phyloP scores from a whole-genome alignment of 1,139 yeast genomes.

The Pichia sp. region DNA sequence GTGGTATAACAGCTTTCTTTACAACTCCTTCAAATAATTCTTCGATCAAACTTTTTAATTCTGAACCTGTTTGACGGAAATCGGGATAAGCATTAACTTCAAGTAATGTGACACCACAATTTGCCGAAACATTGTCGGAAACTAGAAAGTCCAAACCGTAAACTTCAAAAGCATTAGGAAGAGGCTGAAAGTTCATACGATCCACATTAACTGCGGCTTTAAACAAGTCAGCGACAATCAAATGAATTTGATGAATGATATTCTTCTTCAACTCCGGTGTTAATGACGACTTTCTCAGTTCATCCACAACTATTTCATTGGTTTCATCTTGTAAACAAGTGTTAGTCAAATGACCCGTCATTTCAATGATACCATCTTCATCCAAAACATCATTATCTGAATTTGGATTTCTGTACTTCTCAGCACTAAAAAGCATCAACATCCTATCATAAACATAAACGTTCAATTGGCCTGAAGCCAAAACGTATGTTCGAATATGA shows the following conservation, averaged over 20 bases:
- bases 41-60: slow-evolving; percentile 55
- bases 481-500: slow-evolving; percentile 82
- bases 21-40: slow-evolving; percentile 49
- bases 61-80: slow-evolving; percentile 88
- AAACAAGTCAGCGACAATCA: slow-evolving; percentile 64
- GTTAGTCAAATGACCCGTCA: slow-evolving; percentile 79
- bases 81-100: slow-evolving; percentile 96
- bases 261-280: slow-evolving; percentile 31
- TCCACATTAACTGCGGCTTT: slow-evolving; percentile 77
- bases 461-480: slow-evolving; percentile 62
- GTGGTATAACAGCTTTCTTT: slow-evolving; percentile 34
- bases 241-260: slow-evolving; percentile 51
- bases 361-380: slow-evolving; percentile 33
- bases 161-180: slow-evolving; percentile 73
- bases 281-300: slow-evolving; percentile 46
- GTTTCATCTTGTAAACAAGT: slow-evolving; percentile 69
- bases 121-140: slow-evolving; percentile 35
- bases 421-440: slow-evolving; percentile 71
- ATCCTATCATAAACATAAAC: slow-evolving; percentile 77
- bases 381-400: not conserved
- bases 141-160: slow-evolving; percentile 86
- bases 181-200: slow-evolving; percentile 81
- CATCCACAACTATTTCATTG: slow-evolving; percentile 47
- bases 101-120: slow-evolving; percentile 44
- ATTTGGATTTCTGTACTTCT: slow-evolving; percentile 38